These are phyloP conservation scores for Cylindrotheca fusiformis DNA, from an alignment of 108 stramenopile genomes.

Conservation along the genomic window DNA sequence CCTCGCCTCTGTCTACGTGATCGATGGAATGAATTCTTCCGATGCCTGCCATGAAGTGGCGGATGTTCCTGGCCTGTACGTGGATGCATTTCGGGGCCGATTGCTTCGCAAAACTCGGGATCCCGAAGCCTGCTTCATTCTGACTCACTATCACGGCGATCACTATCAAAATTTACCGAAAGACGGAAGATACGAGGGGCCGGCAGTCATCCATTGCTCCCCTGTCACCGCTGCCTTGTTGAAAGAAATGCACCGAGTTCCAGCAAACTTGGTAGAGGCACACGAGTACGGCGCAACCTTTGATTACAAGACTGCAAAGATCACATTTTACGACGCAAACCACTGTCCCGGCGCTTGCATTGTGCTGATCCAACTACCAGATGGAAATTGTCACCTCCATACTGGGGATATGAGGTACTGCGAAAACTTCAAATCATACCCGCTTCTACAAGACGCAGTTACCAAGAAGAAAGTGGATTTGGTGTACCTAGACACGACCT, in stretches of 20 bases:
- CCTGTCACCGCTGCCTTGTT: slow-evolving; percentile 51
- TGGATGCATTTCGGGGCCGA: slow-evolving; percentile 53
- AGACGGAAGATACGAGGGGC: slow-evolving; percentile 43
- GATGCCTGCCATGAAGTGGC: slow-evolving; percentile 41
- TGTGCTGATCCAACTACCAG: slow-evolving; percentile 39
- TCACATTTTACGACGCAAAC: slow-evolving; percentile 72
- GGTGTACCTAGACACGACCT: slow-evolving; percentile 67
- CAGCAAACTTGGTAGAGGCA: slow-evolving; percentile 32
- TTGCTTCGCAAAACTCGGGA: slow-evolving; percentile 31
- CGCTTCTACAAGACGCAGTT: slow-evolving; percentile 34
- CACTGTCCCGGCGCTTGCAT: slow-evolving; percentile 75
- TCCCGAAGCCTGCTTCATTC: slow-evolving; percentile 31
- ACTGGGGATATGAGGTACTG: slow-evolving; percentile 71
- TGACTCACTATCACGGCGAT: slow-evolving; percentile 66
- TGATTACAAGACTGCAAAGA: slow-evolving; percentile 3
- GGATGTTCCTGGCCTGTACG: slow-evolving; percentile 36
- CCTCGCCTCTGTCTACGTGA: too few species aligned
- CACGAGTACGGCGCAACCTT: slow-evolving; percentile 54
- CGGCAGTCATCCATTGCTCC: slow-evolving; percentile 65
- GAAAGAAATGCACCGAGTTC: slow-evolving; percentile 40
- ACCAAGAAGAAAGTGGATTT: slow-evolving; percentile 31
- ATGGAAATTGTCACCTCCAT: slow-evolving; percentile 46
- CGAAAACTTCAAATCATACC: slow-evolving; percentile 47
- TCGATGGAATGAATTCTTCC: slow-evolving; percentile 42
- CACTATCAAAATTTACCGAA: slow-evolving; percentile 49